These are phyloP conservation scores for Ustulina deusta DNA, from an alignment of 2,329 filamentous ascomycete genomes.

Conservation along the genomic window DNA sequence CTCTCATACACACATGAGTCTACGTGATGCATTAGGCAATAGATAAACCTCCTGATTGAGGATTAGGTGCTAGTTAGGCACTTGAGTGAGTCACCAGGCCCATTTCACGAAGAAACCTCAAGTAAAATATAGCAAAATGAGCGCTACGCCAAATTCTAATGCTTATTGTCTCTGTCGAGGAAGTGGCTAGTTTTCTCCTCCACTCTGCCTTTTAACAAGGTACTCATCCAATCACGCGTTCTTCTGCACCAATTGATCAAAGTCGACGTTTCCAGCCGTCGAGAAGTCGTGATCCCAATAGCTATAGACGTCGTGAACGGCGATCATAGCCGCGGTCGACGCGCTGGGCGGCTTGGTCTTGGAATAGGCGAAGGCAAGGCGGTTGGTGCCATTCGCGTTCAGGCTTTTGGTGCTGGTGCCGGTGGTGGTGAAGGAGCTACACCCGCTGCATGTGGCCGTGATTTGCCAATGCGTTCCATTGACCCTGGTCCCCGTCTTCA, in stretches of 20 bases:
- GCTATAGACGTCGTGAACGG: slow-evolving; percentile 48
- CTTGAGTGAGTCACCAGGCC: background rate
- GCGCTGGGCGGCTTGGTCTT: slow-evolving; percentile 44
- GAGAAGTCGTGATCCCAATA: slow-evolving; percentile 53
- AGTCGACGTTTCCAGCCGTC: slow-evolving; percentile 45
- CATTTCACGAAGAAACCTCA: background rate
- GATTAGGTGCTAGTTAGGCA: background rate
- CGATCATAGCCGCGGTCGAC: slow-evolving; percentile 42
- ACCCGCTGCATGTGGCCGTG: slow-evolving; percentile 55
- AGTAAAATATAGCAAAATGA: background rate
- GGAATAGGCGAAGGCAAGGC: slow-evolving; percentile 67
- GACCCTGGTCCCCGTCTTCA: slow-evolving; percentile 54
- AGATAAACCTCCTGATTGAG: background rate
- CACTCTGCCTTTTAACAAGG: background rate
- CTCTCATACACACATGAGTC: background rate
- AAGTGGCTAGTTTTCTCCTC: background rate
- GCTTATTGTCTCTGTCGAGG: slow-evolving; percentile 3
- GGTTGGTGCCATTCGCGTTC: slow-evolving; percentile 93
- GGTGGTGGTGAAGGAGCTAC: slow-evolving; percentile 51
- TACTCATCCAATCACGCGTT: slow-evolving; percentile 41
- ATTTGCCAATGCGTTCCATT: slow-evolving; percentile 58
- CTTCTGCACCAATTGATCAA: slow-evolving; percentile 45
- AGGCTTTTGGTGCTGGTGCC: slow-evolving; percentile 58
- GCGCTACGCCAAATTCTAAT: slow-evolving; percentile 1
- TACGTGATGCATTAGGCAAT: background rate